phyloP scores from a whole-genome alignment of 768 basidiomycete genomes.

The Serendipita sp. region DNA sequence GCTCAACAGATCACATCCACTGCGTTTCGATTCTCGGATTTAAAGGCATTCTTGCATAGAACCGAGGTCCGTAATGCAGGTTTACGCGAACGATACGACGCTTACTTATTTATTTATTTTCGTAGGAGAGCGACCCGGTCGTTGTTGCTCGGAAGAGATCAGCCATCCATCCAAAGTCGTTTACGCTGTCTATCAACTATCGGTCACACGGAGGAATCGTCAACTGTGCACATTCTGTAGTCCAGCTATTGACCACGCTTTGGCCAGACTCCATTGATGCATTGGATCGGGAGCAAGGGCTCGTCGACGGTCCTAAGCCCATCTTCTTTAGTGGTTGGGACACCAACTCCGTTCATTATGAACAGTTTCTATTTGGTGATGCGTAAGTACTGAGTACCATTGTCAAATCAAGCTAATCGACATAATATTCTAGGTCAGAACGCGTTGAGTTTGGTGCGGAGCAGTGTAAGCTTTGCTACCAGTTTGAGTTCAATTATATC shows the following conservation, averaged over 20 bases:
- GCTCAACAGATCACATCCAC: constrained; percentile 67
- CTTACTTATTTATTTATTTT: not conserved
- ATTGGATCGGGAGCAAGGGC: constrained; percentile 37
- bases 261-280: constrained; percentile 51
- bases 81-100: too few relatives aligned
- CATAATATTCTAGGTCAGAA: not conserved
- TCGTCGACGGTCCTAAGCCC: constrained; percentile 37
- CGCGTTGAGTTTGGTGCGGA: constrained; percentile 44
- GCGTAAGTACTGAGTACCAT: constrained; percentile 21
- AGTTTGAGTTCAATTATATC: not conserved
- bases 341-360: constrained; percentile 19
- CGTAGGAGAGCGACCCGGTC: not conserved
- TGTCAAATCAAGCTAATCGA: not conserved
- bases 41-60: constrained; percentile 49
- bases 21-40: constrained; percentile 51
- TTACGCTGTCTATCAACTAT: constrained; percentile 38
- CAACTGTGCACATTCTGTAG: constrained; percentile 47
- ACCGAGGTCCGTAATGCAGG: constrained; percentile 30
- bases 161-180: not conserved
- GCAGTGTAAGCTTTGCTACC: constrained; percentile 32
- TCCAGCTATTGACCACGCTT: constrained; percentile 41
- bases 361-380: constrained; percentile 40
- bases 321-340: constrained; percentile 39
- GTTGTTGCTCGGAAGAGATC: not conserved
- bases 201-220: constrained; percentile 61